Percentiles rank a stretch among this genome's conserved stretches.
phyloP scores from a whole-genome alignment of 768 basidiomycete genomes.

The Lentinula edodes region DNA sequence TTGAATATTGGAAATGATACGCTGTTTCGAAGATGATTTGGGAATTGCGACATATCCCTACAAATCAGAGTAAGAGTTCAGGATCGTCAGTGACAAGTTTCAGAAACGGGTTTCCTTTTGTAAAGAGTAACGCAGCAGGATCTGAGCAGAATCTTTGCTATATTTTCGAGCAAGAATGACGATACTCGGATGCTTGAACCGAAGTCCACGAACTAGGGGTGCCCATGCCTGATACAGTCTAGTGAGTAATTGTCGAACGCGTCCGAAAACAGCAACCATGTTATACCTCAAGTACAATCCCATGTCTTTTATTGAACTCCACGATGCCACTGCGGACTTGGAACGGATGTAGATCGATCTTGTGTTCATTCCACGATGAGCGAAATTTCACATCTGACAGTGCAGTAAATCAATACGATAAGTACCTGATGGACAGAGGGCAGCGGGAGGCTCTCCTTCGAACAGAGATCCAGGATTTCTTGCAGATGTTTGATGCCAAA shows the following conservation, averaged over 20 bases:
- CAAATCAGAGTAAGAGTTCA: not conserved
- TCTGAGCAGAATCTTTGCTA: constrained; percentile 47
- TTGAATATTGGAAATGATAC: constrained; percentile 55
- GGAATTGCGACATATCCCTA: constrained; percentile 61
- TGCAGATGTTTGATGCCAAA: constrained; percentile 57
- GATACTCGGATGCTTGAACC: constrained; percentile 56
- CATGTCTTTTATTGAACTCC: constrained; percentile 46
- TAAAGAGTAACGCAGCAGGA: constrained; percentile 70
- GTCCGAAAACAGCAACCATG: not conserved
- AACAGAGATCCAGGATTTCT: constrained; percentile 31
- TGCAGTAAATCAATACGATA: not conserved
- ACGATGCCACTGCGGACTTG: constrained; percentile 64
- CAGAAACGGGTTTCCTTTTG: constrained; percentile 50
- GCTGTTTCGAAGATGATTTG: constrained; percentile 47
- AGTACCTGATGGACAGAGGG: constrained; percentile 60
- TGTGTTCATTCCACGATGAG: constrained; percentile 5
- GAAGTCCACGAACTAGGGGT: constrained; percentile 60
- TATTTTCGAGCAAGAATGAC: constrained; percentile 45
- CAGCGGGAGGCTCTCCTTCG: constrained; percentile 35
- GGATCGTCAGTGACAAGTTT: not conserved
- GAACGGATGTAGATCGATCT: constrained; percentile 64
- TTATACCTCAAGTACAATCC: constrained; percentile 58
- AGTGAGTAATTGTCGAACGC: not conserved
- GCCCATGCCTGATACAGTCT: constrained; percentile 54
- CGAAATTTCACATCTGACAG: not conserved